These are phyloP conservation scores for Phytopythium helicoides DNA, from an alignment of 352 stramenopile species.

Conservation along the genomic window DNA sequence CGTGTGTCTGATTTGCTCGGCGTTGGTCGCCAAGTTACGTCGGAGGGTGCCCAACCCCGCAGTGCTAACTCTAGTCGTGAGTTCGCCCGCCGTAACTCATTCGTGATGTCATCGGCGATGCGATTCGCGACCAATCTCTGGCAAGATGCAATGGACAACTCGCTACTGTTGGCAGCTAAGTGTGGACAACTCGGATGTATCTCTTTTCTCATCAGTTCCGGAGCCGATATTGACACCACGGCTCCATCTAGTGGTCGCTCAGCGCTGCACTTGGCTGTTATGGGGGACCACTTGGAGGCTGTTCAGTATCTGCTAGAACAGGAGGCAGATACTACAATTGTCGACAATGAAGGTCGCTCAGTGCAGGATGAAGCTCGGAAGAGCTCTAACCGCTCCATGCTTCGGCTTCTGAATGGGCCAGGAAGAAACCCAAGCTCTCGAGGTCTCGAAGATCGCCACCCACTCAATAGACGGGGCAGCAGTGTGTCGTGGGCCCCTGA, in stretches of 20 bases:
- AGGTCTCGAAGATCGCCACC: neutral
- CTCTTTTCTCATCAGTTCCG: neutral
- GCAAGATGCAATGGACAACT: conserved; percentile 3
- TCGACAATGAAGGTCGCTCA: neutral
- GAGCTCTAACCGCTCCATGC: neutral
- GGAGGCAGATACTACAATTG: neutral
- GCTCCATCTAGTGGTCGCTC: neutral
- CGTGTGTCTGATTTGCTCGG: neutral
- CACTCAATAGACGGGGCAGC: neutral
- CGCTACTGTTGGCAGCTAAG: conserved; percentile 1
- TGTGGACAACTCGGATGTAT: neutral
- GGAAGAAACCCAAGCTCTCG: neutral
- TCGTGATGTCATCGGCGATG: neutral
- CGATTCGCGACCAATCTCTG: neutral
- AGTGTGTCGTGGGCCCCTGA: conserved; percentile 5
- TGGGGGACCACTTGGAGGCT: neutral
- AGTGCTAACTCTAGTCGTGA: neutral
- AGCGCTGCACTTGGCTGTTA: conserved; percentile 3
- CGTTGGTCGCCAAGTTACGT: neutral
- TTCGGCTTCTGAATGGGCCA: neutral
- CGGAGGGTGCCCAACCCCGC: too few species aligned
- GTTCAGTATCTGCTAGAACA: neutral
- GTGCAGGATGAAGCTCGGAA: neutral
- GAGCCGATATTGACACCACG: neutral
- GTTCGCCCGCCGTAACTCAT: neutral